These are phyloP conservation scores for Kodamaea plutei DNA, from an alignment of 1,139 yeast species.

Conservation along the genomic window DNA sequence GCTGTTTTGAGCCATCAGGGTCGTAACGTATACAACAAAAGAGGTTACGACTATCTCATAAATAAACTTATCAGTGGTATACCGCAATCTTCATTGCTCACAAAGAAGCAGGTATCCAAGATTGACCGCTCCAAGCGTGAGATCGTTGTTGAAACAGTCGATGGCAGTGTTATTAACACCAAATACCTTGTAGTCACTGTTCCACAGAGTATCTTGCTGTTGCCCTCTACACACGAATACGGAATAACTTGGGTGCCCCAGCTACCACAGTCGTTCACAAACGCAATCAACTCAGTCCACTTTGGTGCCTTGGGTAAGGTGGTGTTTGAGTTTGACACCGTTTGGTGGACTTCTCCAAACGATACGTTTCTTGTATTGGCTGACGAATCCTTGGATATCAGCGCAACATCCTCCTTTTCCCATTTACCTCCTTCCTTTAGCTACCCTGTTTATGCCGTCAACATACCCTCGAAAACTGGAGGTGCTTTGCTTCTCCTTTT, in stretches of 20 bases:
- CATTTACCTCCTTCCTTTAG: conserved; percentile 25
- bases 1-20: conserved; percentile 68
- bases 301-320: conserved; percentile 78
- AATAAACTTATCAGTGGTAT: conserved; percentile 39
- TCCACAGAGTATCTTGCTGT: conserved; percentile 64
- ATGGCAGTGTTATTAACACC: conserved; percentile 23
- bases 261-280: conserved; percentile 44
- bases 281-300: conserved; percentile 49
- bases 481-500: conserved; percentile 54
- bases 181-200: conserved; percentile 66
- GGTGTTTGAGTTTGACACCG: conserved; percentile 60
- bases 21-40: conserved; percentile 61
- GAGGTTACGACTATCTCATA: conserved; percentile 54
- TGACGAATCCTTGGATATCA: conserved; percentile 12
- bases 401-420: background rate
- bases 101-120: conserved; percentile 42
- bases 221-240: conserved; percentile 30
- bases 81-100: conserved; percentile 36
- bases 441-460: conserved; percentile 29
- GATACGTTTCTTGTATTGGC: conserved; percentile 54
- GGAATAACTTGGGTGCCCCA: conserved; percentile 59
- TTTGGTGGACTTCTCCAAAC: conserved; percentile 58
- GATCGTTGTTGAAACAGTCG: conserved; percentile 4
- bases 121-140: conserved; percentile 28
- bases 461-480: conserved; percentile 20